A percentile compares a stretch with the other conserved stretches of the same genome.
Conservation (phyloP, 2,329 filamentous ascomycete species). For the Huntiella decipiens region DNA sequence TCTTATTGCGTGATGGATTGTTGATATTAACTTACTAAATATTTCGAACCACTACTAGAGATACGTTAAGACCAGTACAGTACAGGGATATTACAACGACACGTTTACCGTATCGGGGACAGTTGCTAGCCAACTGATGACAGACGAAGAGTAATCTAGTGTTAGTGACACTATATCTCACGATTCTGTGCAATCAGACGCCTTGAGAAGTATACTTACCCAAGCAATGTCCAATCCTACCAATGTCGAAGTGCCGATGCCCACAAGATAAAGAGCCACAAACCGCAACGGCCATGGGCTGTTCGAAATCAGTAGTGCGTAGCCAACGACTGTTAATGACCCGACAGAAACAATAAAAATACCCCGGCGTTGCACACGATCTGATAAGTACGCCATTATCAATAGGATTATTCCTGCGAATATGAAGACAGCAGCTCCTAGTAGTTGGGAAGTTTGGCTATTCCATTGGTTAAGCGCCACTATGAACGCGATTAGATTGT, state of each 20-base stretch:
- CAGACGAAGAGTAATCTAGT: no score
- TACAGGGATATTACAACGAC: not conserved
- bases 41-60: not conserved
- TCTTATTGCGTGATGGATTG: no score
- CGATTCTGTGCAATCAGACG: no score
- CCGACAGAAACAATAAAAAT: not conserved
- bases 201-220: not conserved
- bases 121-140: not conserved
- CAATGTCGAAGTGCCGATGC: not conserved
- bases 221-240: not conserved
- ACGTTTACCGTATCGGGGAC: not conserved
- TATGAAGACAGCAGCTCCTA: not conserved
- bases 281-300: not conserved
- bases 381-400: not conserved
- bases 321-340: not conserved
- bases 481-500: not conserved
- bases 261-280: not conserved
- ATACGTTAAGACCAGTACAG: not conserved
- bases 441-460: not conserved
- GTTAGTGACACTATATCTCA: no score
- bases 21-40: not conserved
- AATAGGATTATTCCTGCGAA: not conserved
- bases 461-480: not conserved
- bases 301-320: not conserved
- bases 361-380: constrained; percentile 1